Evolutionary conservation across 2,329 filamentous ascomycete species (phyloP).

Genomic region (Westerdykella sp.): DNA sequence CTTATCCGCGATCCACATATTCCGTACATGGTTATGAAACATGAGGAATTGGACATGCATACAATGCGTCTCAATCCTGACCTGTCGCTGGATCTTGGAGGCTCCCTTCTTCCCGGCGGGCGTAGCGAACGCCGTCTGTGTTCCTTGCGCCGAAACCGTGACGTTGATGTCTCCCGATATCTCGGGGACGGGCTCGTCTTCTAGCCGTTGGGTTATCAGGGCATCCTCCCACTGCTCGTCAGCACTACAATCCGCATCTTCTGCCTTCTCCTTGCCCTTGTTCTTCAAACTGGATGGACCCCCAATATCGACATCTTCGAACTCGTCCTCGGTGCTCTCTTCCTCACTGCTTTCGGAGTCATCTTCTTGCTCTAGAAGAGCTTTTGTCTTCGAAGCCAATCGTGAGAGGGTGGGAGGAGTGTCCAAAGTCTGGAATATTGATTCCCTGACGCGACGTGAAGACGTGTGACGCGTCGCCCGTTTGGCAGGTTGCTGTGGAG

Average conservation of each 20-base stretch:
- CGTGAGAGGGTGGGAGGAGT: conserved; percentile 31
- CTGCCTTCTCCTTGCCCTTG: conserved; percentile 34
- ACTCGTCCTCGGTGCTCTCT: conserved; percentile 40
- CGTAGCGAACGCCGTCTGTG: conserved; percentile 19
- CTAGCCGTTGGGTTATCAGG: conserved; percentile 22
- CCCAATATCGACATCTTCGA: conserved; percentile 41
- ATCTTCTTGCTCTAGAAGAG: conserved; percentile 35
- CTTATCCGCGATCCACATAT: conserved; percentile 33
- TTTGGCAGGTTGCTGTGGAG: conserved; percentile 27
- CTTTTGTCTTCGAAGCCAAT: conserved; percentile 29
- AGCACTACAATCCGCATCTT: conserved; percentile 32
- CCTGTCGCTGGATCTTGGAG: conserved; percentile 74
- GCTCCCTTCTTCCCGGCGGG: conserved; percentile 72
- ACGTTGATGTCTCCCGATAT: conserved; percentile 66
- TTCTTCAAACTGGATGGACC: conserved; percentile 8
- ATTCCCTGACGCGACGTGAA: conserved; percentile 28
- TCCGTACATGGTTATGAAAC: conserved; percentile 74
- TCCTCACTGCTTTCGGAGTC: conserved; percentile 38
- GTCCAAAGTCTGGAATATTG: conserved; percentile 43
- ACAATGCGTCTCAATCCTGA: conserved; percentile 73
- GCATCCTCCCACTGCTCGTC: conserved; percentile 39
- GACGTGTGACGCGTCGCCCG: conserved; percentile 13
- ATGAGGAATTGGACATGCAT: conserved; percentile 83
- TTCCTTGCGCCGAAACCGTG: conserved; percentile 47
- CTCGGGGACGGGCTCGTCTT: conserved; percentile 39